Base-by-base conservation (phyloP, 495 filamentous ascomycete species). In the Lasiosphaeria miniovina region DNA sequence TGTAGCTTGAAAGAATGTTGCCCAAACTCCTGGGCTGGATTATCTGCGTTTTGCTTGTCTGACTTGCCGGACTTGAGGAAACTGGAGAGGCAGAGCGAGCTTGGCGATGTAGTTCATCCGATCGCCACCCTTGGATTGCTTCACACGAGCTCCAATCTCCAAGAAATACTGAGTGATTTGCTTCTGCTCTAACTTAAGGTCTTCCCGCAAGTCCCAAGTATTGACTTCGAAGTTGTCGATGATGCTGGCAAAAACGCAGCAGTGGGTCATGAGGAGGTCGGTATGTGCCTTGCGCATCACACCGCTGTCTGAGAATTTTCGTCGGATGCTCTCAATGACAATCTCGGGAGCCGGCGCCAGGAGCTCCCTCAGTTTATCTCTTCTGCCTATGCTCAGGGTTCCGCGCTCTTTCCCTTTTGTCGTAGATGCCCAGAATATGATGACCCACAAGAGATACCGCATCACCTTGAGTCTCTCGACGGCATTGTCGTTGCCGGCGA, bases 191-290 rank as follows among this genome's bases (percentile, higher is more conserved):
- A 97, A 65, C 59, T 82, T 81, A 49, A 98, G 76, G 68, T 98
- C 94, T 50, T 89, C 84, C 58, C 85, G 83, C 60, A 98, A 74
- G 67, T 91, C 84, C 31, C 80, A 79, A 10, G 86, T 86, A 70
- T 96, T 90, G 32, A 90, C 88, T 48, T 86, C 84, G 62, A 87
- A 90, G 61, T 89, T 84, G 64, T 95, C 90, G 9, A 93, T 78
- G 43, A 89, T 80, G 66, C 89, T 75, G 12, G 86, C 81, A 12
- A 89, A 74, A 3, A 84, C 84, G 63, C 85, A 89, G 72, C 86
- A 81, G 62, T 89, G 86, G 35, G 86, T 88, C 65, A 85, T 84
- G 17, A 90, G 73, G 55, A 87, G 75, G 55, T 88, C 86, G 24
- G 79, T 58, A 62, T 90, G 82, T 70, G 82, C 79, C 65, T 85